These are phyloP conservation scores for Simmondsia chinensis DNA, from an alignment of 148 eudicot genomes.

Conservation along the genomic window DNA sequence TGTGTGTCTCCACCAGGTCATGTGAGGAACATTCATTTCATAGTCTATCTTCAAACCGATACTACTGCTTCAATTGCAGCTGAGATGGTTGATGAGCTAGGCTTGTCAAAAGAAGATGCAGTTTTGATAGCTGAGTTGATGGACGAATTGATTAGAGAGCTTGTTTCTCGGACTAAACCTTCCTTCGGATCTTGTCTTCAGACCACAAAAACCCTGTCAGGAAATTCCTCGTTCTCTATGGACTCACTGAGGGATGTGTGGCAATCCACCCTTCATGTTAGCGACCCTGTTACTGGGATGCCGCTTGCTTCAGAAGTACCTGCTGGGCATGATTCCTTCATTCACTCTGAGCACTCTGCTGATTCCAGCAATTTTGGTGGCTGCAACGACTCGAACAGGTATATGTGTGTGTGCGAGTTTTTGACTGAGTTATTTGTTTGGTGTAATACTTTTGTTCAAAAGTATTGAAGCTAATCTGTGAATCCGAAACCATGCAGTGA, in stretches of 20 bases:
- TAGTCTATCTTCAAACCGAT: conserved; percentile 39
- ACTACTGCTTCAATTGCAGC: conserved; percentile 44
- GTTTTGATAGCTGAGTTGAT: conserved; percentile 51
- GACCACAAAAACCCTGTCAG: conserved; percentile 8
- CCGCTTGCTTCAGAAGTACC: conserved; percentile 13
- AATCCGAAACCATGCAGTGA: conserved; percentile 13
- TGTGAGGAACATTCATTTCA: conserved; percentile 41
- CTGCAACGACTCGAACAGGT: conserved; percentile 16
- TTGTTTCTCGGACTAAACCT: conserved; percentile 28
- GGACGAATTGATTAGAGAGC: conserved; percentile 34
- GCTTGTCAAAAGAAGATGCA: conserved; percentile 38
- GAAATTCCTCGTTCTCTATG: conserved; percentile 4
- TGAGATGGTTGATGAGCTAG: conserved; percentile 72
- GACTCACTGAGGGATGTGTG: neutral
- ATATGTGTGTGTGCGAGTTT: no score
- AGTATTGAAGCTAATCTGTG: neutral
- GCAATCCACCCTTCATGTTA: conserved; percentile 1
- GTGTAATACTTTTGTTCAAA: no score
- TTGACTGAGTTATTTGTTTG: no score
- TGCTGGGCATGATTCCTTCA: conserved; percentile 4
- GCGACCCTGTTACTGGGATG: conserved; percentile 11
- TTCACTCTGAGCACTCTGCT: conserved; percentile 5
- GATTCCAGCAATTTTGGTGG: conserved; percentile 2
- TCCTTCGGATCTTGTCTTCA: conserved; percentile 15
- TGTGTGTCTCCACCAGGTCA: conserved; percentile 30